phyloP scores from a whole-genome alignment of 345 rosid species.

The Turritis glabra region DNA sequence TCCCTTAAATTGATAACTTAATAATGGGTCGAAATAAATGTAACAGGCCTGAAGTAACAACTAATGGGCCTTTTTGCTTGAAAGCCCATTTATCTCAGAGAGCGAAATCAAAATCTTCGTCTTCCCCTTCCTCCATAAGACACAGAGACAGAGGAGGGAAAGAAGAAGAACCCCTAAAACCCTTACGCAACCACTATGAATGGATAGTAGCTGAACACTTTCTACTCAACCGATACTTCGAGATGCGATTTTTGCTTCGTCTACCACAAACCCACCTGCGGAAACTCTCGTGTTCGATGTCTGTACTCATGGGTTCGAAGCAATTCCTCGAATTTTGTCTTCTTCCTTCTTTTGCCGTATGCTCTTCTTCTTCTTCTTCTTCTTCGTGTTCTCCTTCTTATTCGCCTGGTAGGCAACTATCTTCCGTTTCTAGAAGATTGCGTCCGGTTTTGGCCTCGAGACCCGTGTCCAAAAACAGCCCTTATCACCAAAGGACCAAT shows the following conservation, averaged over 20 bases:
- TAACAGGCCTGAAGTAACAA: background rate
- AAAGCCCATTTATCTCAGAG: conserved; percentile 15
- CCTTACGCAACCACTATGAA: conserved; percentile 27
- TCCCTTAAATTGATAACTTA: background rate
- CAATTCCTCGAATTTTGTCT: conserved; percentile 40
- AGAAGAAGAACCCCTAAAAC: conserved; percentile 35
- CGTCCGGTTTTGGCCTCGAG: conserved; percentile 36
- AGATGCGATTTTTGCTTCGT: conserved; percentile 38
- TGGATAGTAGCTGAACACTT: conserved; percentile 9
- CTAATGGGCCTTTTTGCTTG: background rate
- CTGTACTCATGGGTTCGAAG: conserved; percentile 38
- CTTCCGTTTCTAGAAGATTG: conserved; percentile 17
- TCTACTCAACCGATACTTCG: background rate
- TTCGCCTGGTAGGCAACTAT: background rate
- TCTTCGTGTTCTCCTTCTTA: conserved; percentile 9
- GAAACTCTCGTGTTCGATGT: conserved; percentile 32
- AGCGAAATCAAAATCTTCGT: conserved; percentile 23
- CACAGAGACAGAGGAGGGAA: conserved; percentile 30
- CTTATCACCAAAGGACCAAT: conserved; percentile 25
- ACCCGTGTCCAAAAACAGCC: conserved; percentile 36
- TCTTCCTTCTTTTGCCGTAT: conserved; percentile 17
- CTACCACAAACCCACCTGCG: conserved; percentile 28
- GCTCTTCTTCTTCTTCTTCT: conserved; percentile 24
- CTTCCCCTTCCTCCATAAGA: background rate
- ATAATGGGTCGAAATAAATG: conserved; percentile 5